A percentile compares a stretch with the other conserved stretches of the same genome.
phyloP scores from a whole-genome alignment of 2,329 filamentous ascomycete species.

The Teratosphaeria destructans region DNA sequence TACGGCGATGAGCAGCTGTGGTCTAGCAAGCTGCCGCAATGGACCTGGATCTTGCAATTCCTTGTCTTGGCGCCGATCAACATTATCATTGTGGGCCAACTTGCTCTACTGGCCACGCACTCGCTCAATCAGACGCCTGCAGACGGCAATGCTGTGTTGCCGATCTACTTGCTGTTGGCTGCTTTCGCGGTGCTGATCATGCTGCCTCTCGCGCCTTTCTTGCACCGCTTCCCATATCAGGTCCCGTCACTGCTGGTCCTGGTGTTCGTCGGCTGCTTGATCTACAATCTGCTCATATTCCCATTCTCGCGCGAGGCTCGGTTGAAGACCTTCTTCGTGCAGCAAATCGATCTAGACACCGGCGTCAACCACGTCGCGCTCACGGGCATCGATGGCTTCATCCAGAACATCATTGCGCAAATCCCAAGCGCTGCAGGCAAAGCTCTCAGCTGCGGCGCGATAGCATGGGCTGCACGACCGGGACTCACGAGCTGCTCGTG shows the following conservation, averaged over 20 bases:
- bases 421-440: constrained; percentile 63
- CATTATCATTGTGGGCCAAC: constrained; percentile 65
- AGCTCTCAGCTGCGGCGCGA: constrained; percentile 29
- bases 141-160: constrained; percentile 64
- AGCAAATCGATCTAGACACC: constrained; percentile 64
- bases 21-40: constrained; percentile 68
- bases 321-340: constrained; percentile 80
- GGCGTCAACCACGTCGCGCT: constrained; percentile 61
- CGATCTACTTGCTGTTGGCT: constrained; percentile 62
- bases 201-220: constrained; percentile 68
- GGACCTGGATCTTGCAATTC: constrained; percentile 83
- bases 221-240: constrained; percentile 77
- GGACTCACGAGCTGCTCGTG: constrained; percentile 61
- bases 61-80: constrained; percentile 68
- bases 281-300: constrained; percentile 80
- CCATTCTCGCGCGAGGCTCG: constrained; percentile 73
- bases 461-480: constrained; percentile 32
- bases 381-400: constrained; percentile 56
- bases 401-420: constrained; percentile 54
- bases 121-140: constrained; percentile 70
- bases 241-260: constrained; percentile 66
- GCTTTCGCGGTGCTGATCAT: constrained; percentile 60
- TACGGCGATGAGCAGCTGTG: constrained; percentile 73
- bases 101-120: constrained; percentile 61
- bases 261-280: constrained; percentile 62